Evolutionary conservation across 345 rosid species (phyloP).

Genomic region (Acer campestre): DNA sequence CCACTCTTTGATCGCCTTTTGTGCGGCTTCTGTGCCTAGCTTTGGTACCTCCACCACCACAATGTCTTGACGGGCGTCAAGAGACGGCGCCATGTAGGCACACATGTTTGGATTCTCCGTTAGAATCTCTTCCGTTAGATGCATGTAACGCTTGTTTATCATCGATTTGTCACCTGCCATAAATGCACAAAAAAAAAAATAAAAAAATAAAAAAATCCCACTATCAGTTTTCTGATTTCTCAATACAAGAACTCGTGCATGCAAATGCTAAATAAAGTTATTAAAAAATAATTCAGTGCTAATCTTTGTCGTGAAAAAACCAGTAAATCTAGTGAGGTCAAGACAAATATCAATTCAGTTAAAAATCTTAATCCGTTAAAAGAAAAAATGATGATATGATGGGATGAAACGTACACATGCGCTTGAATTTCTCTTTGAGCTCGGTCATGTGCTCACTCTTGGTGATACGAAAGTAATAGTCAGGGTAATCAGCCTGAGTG

Average conservation of each 20-base stretch:
- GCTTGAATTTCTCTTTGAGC: slow-evolving; percentile 68
- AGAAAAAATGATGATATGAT: not conserved
- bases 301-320: too few relatives aligned
- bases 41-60: slow-evolving; percentile 81
- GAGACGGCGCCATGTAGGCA: slow-evolving; percentile 70
- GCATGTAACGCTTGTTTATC: slow-evolving; percentile 68
- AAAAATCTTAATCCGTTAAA: too few relatives aligned
- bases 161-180: slow-evolving; percentile 65
- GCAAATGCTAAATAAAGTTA: too few relatives aligned
- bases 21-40: slow-evolving; percentile 78
- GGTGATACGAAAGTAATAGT: slow-evolving; percentile 69
- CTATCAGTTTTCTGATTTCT: too few relatives aligned
- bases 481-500: slow-evolving; percentile 59
- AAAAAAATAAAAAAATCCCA: too few relatives aligned
- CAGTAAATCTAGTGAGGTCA: too few relatives aligned
- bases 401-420: slow-evolving; percentile 55
- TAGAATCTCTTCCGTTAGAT: slow-evolving; percentile 65
- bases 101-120: slow-evolving; percentile 63
- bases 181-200: too few relatives aligned
- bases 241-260: too few relatives aligned
- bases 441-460: slow-evolving; percentile 76
- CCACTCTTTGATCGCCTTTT: slow-evolving; percentile 80
- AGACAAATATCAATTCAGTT: too few relatives aligned
- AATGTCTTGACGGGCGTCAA: slow-evolving; percentile 74
- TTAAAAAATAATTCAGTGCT: too few relatives aligned